These are phyloP conservation scores for Polysphondylium violaceum DNA, from an alignment of 78 protist genomes.

Conservation along the genomic window DNA sequence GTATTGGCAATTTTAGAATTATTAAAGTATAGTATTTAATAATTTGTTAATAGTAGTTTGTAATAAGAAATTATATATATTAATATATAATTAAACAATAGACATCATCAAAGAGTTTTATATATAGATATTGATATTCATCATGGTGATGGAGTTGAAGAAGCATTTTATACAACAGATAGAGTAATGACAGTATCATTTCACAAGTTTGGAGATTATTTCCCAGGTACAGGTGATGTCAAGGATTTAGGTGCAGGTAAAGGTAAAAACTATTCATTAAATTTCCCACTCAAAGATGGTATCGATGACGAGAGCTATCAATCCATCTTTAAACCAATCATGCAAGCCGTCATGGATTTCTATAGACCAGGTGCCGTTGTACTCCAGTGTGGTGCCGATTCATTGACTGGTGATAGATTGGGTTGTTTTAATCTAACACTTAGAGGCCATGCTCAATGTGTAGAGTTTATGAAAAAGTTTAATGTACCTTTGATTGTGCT, in stretches of 20 bases:
- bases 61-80: neutral
- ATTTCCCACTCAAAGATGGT: conserved; percentile 97
- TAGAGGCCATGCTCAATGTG: conserved; percentile 82
- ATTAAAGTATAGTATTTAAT: conserved; percentile 80
- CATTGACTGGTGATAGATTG: conserved; percentile 95
- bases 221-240: conserved; percentile 94
- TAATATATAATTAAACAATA: neutral
- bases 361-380: conserved; percentile 96
- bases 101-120: conserved; percentile 90
- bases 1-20: conserved; percentile 98
- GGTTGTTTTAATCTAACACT: conserved; percentile 97
- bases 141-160: conserved; percentile 99
- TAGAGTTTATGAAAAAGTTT: conserved; percentile 78
- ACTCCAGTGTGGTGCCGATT: conserved; percentile 98
- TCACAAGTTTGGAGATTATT: conserved; percentile 95
- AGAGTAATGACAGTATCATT: conserved; percentile 95
- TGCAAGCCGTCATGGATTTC: conserved; percentile 82
- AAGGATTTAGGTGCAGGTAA: conserved; percentile 93
- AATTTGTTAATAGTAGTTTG: neutral
- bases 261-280: conserved; percentile 94
- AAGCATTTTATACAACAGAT: conserved; percentile 94
- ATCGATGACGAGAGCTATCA: conserved; percentile 93
- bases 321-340: conserved; percentile 90
- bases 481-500: conserved; percentile 93
- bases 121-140: conserved; percentile 98